Evolutionary conservation across 257 asterid genomes (phyloP).

Genomic region (Mitragyna speciosa): DNA sequence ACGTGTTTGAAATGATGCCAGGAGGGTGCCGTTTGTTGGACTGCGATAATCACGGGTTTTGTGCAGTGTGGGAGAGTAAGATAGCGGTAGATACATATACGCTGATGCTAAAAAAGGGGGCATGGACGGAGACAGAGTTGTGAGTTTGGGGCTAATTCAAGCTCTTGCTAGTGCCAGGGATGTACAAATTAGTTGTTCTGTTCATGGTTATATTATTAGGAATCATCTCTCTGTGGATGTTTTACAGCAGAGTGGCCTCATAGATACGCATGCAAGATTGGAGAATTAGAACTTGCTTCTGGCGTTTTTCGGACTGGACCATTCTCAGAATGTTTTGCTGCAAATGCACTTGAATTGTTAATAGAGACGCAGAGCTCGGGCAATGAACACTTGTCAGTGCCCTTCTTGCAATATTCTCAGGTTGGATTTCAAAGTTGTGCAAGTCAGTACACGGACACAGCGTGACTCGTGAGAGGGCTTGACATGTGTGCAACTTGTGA

Average conservation of each 20-base stretch:
- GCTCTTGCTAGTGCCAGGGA: slow-evolving; percentile 54
- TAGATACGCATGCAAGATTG: slow-evolving; percentile 79
- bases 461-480: slow-evolving; percentile 43
- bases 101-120: slow-evolving; percentile 58
- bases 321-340: slow-evolving; percentile 56
- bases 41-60: slow-evolving; percentile 63
- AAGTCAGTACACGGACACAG: slow-evolving; percentile 58
- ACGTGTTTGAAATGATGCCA: slow-evolving; percentile 53
- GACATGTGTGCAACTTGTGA: slow-evolving; percentile 85
- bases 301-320: slow-evolving; percentile 49
- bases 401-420: slow-evolving; percentile 65
- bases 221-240: slow-evolving; percentile 44
- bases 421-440: slow-evolving; percentile 51
- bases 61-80: slow-evolving; percentile 50
- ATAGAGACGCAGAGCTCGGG: slow-evolving; percentile 62
- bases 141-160: slow-evolving; percentile 59
- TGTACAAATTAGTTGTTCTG: slow-evolving; percentile 49
- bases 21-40: slow-evolving; percentile 72
- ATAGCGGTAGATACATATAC: slow-evolving; percentile 50
- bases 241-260: slow-evolving; percentile 57
- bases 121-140: slow-evolving; percentile 61
- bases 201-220: slow-evolving; percentile 66
- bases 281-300: slow-evolving; percentile 49
- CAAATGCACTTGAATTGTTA: slow-evolving; percentile 48
- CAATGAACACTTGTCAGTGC: slow-evolving; percentile 58